Evolutionary conservation across 148 eudicot genomes (phyloP), one percentile per base, ranked within the genome.

Genomic region (Camellia sinensis): DNA sequence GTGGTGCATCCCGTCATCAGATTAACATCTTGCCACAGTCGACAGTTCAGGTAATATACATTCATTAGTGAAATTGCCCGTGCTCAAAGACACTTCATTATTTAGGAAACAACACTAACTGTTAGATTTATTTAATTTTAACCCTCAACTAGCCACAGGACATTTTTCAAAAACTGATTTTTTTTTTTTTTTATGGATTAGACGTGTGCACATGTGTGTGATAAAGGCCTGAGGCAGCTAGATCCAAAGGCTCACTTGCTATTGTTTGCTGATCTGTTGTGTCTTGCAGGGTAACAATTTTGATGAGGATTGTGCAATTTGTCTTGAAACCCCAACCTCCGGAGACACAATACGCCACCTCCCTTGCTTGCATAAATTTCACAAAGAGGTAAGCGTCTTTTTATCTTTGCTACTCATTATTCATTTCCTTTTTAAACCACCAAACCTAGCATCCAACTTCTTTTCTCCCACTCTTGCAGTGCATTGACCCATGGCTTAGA

Each of bases 401-500:
- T 48, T 11, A 19, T 48, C 7, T 73, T 77, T 61, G n/a, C 64
- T 60, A 4, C 40, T 70, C 50, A 21, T 68, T 18, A 10, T 60
- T 53, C 17, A 2, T n/a, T 73, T 37, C n/a, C 18, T 22, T 19
- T 40, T 21, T 29, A 29, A 70, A 68, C 64, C 46, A 6, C 29
- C 21, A 6, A 7, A 29, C 37, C 37, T 1, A 29, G 29, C 29
- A 50, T 74, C 45, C 63, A 17, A 68, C 29, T 59, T 64, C 4
- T 69, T 48, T 63, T 71, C 17, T 7, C 43, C 74, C 53, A 66
- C 65, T 68, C 54, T 85, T 80, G 78, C 92, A 96, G 99, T 96
- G 99, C 83, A 96, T 96, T 74, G 99, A 96, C 91, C 91, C 92
- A 75, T 96, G 99, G 99, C 92, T 96, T 78, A 85, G 97, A 79